Evolutionary conservation across 768 basidiomycete genomes (phyloP), one percentile per base, ranked within the genome.

Genomic region (Lyophyllum shimeji): DNA sequence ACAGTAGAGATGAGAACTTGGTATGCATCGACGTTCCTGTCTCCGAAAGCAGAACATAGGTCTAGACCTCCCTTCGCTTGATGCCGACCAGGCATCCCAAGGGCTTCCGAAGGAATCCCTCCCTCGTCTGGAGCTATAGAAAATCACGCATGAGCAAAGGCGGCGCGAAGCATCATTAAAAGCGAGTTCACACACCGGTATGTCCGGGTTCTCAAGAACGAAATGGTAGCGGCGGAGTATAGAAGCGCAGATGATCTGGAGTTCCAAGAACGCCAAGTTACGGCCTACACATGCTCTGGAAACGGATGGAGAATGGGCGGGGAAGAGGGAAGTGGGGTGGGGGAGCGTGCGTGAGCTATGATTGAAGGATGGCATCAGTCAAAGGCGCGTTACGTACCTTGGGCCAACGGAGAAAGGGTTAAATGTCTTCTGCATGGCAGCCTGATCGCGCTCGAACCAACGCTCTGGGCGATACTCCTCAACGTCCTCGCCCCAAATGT

Each of bases 101-200:
- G 0, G 93, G 93, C 74, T 95, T 95, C 61, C 93, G 77, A 58
- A 95, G 74, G 75, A 96, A 95, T 2, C 94, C 94, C 73, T 96
- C 93, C 15, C 83, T 75, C 1, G 87, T 92, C 34, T 82, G 76
- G 52, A 95, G 72, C 86, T 92, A 63, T 31, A n/a, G 21, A n/a
- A 20, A 37, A 20, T 21, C 31, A 44, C 31, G 7, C 5, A 11
- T 53, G 13, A 63, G 52, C 34, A 60, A 57, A 61, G 46, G 25
- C 57, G 45, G 33, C 21, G n/a, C 7, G 50, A 40, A 33, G 48
- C 57, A 40, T 40, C 39, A 40, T 17, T 31, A 52, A 63, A 15
- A 50, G 60, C 48, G 39, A 39, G 31, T 31, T 29, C 13, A 72
- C 83, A 55, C 58, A 87, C 89, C 68, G 71, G 72, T 52, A 83